These are phyloP conservation scores for Mycena vitilis DNA, from an alignment of 768 basidiomycete genomes.

Conservation along the genomic window DNA sequence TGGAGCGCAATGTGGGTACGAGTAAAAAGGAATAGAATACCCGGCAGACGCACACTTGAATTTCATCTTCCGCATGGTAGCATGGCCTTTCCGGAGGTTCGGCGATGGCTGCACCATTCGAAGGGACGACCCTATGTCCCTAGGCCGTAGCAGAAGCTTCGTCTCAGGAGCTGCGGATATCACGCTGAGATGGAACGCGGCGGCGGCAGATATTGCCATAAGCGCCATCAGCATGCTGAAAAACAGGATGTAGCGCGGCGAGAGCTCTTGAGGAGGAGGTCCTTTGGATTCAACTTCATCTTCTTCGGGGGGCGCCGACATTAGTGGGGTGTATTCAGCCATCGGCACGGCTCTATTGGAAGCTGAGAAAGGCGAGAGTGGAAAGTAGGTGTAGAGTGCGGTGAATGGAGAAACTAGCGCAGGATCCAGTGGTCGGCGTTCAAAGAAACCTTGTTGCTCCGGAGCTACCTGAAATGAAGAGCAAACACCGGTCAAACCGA, in stretches of 20 bases:
- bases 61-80: slow-evolving; percentile 21
- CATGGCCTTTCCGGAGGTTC: slow-evolving; percentile 31
- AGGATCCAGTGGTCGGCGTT: no score
- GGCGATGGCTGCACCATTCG: slow-evolving; percentile 13
- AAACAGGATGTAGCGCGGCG: slow-evolving; percentile 8
- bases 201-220: slow-evolving; percentile 25
- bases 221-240: slow-evolving; percentile 19
- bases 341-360: no score
- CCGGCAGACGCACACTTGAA: slow-evolving; percentile 23
- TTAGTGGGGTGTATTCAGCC: slow-evolving; percentile 34
- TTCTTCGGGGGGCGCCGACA: slow-evolving; percentile 1
- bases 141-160: slow-evolving; percentile 6
- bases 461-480: not conserved
- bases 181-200: slow-evolving; percentile 30
- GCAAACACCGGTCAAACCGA: not conserved
- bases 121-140: slow-evolving; percentile 16
- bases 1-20: not conserved
- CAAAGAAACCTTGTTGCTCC: not conserved
- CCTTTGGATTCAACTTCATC: slow-evolving; percentile 14
- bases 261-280: not conserved
- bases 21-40: not conserved
- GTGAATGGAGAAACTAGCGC: not conserved
- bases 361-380: not conserved
- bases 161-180: slow-evolving; percentile 1
- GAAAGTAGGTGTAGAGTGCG: not conserved